Evolutionary conservation across 495 filamentous ascomycete species (phyloP), one percentile per base, ranked within the genome.

Genomic region (Penicillium alfredii): DNA sequence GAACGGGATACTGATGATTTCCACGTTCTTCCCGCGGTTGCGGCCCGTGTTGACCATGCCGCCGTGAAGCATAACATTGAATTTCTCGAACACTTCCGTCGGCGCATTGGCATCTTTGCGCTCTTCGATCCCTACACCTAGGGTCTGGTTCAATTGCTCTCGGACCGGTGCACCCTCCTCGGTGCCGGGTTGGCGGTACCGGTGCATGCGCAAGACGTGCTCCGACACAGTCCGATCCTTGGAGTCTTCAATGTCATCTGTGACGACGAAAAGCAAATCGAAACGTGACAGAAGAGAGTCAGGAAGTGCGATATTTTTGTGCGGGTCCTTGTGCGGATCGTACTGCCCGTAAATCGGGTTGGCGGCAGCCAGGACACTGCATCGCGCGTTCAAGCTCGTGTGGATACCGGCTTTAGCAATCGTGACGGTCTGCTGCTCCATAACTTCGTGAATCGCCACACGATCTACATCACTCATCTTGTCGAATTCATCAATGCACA

Each of bases 401-500:
- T 99, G 92, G 31, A 99, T 99, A 46, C 92, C 92, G 4, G 92
- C 92, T 66, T 99, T 99, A 17, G 92, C 92, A 51, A 99, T 97
- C 17, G 92, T 99, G 41, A 99, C 92, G 0, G 92, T 99, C 58
- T 99, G 92, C 67, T 99, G 92, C 63, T 99, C 92, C 92, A 99
- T 99, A 38, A 99, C 92, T 86, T 99, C 92, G 74, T 99, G 92
- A 51, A 99, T 99, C 30, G 92, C 92, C 13, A 99, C 92, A 47
- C 92, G 81, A 60, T 99, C 92, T 23, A 97, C 82, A 60, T 97
- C 92, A 45, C 85, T 93, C 92, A 99, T 99, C 66, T 99, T 99
- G 65, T 99, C 92, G 56, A 99, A 99, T 60, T 99, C 92, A 60
- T 99, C 92, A 49, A 99, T 99, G 66, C 92, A 99, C 25, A 99